Conservation (phyloP, 352 stramenopile genomes). For the Phytophthora sp. region DNA sequence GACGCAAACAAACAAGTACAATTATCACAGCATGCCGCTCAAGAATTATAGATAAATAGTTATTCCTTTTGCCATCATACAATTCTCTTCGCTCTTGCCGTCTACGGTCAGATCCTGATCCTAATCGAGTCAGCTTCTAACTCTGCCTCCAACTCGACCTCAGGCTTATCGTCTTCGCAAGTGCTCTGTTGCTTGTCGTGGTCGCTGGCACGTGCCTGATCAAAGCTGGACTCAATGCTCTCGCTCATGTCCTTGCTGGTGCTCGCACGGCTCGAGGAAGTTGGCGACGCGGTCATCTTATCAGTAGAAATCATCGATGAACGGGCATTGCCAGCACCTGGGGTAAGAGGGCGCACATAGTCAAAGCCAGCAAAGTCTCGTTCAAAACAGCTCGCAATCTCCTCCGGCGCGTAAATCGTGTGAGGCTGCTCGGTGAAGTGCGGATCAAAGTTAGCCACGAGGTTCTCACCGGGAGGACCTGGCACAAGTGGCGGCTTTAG, state of each 20-base stretch:
- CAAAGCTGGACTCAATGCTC: conserved; percentile 42
- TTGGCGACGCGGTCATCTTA: conserved; percentile 18
- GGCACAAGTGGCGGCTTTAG: conserved; percentile 67
- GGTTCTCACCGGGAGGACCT: conserved; percentile 59
- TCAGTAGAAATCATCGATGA: conserved; percentile 8
- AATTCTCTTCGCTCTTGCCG: conserved; percentile 7
- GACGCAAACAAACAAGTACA: conserved; percentile 9
- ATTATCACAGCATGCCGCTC: conserved; percentile 8
- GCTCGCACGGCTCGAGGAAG: conserved; percentile 28
- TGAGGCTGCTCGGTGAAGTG: conserved; percentile 88
- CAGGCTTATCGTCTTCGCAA: conserved; percentile 59
- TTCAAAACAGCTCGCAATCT: conserved; percentile 68
- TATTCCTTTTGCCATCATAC: conserved; percentile 26
- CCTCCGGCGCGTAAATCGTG: conserved; percentile 77
- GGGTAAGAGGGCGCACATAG: conserved; percentile 58
- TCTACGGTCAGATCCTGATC: conserved; percentile 68
- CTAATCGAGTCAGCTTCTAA: conserved; percentile 38
- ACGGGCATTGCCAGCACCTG: conserved; percentile 1
- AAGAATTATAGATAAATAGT: conserved; percentile 45
- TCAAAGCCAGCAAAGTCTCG: conserved; percentile 87
- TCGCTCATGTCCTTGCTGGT: conserved; percentile 41
- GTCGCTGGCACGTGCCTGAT: conserved; percentile 20
- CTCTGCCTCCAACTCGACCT: conserved; percentile 55
- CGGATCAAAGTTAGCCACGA: conserved; percentile 88
- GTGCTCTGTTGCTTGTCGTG: conserved; percentile 32